Conservation (phyloP, 73 alveolate genomes). For the Tetrahymena borealis region DNA sequence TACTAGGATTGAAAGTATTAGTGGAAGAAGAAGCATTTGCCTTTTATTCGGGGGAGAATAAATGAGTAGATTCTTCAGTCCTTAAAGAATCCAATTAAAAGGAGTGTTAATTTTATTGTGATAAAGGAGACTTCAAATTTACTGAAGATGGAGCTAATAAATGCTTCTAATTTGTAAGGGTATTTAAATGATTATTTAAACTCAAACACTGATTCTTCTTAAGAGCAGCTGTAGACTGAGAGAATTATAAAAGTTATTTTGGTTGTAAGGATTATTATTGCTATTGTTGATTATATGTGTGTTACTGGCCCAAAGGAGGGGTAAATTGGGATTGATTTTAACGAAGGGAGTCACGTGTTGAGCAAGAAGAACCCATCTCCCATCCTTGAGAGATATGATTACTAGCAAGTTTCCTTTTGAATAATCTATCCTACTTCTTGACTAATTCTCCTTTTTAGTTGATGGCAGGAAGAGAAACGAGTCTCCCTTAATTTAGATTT, state of each 20-base stretch:
- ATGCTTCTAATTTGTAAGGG: not conserved
- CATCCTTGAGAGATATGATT: not conserved
- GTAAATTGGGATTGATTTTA: not conserved
- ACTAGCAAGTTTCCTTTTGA: not conserved
- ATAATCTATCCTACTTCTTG: not conserved
- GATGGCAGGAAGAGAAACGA: not conserved
- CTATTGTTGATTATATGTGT: not conserved
- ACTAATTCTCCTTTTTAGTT: not conserved
- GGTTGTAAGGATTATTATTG: not conserved
- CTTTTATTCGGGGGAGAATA: not conserved
- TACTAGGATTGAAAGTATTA: not conserved
- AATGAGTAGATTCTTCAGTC: not conserved
- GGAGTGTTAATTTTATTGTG: not conserved
- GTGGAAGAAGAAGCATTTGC: not conserved
- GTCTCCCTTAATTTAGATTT: not conserved
- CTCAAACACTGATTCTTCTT: not conserved
- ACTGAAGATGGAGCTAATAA: not conserved
- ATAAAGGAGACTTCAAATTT: not conserved
- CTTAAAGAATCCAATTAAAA: not conserved
- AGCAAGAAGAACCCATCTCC: not conserved
- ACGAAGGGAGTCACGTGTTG: not conserved
- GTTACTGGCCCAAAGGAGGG: not conserved
- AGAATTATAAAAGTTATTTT: not conserved
- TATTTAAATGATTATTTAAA: not conserved
- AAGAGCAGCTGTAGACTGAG: not conserved